These are phyloP conservation scores for Hypoxylon crocopeplum DNA, from an alignment of 495 filamentous ascomycete species.

Conservation along the genomic window DNA sequence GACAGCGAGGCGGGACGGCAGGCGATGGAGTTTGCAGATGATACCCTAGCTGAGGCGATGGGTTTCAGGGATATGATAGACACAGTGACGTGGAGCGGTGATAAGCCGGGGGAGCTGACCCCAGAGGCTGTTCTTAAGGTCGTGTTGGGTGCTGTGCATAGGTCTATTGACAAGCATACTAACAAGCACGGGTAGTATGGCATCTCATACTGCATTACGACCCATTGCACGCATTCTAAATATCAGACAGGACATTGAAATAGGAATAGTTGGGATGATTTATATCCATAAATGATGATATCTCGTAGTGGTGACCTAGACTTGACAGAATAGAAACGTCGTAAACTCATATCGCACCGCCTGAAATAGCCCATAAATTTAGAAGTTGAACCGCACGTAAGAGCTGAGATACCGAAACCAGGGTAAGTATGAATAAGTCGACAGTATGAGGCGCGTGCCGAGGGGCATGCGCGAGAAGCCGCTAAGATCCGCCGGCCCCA, in stretches of 20 bases:
- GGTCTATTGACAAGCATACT: conserved; percentile 36
- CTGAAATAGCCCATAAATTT: background rate
- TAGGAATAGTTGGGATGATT: background rate
- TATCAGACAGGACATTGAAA: too few relatives aligned
- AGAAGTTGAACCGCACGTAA: conserved; percentile 25
- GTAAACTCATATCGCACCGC: background rate
- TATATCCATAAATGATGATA: too few relatives aligned
- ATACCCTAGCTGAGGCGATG: conserved; percentile 61
- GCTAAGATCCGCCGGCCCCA: conserved; percentile 18
- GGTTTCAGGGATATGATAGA: conserved; percentile 81
- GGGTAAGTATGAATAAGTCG: conserved; percentile 23
- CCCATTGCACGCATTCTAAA: too few relatives aligned
- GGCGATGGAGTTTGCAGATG: conserved; percentile 72
- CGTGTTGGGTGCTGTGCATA: conserved; percentile 67
- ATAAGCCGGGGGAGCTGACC: conserved; percentile 41
- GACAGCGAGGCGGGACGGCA: conserved; percentile 65
- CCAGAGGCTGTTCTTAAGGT: conserved; percentile 72
- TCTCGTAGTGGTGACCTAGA: too few relatives aligned
- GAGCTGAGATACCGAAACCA: conserved; percentile 29
- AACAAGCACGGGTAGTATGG: too few relatives aligned
- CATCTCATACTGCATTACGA: too few relatives aligned
- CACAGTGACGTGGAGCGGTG: conserved; percentile 71
- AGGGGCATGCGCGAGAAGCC: conserved; percentile 18
- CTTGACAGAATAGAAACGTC: background rate
- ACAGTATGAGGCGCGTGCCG: conserved; percentile 15